A percentile compares a stretch with the other conserved stretches of the same genome.
These are phyloP conservation scores for Bisporella sp. DNA, from an alignment of 2,329 filamentous ascomycete species.

Conservation along the genomic window DNA sequence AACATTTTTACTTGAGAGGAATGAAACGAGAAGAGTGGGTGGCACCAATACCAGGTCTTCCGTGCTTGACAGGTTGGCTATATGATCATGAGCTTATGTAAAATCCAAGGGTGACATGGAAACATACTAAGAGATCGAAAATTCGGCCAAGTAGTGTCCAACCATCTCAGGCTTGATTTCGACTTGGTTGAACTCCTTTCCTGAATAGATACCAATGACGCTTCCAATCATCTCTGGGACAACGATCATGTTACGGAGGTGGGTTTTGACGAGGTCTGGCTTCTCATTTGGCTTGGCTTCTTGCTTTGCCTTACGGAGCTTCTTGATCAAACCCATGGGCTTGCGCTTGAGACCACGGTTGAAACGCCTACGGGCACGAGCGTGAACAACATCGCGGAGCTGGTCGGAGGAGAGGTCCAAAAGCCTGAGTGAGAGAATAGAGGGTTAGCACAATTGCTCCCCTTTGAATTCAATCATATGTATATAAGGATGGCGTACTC, in stretches of 20 bases:
- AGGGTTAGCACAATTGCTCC: conserved; percentile 28
- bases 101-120: not conserved
- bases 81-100: conserved; percentile 40
- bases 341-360: conserved; percentile 99
- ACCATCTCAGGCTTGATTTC: conserved; percentile 99
- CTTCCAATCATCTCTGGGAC: conserved; percentile 99
- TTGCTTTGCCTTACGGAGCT: conserved; percentile 99
- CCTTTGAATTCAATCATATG: conserved; percentile 26
- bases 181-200: conserved; percentile 99
- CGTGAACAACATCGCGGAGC: conserved; percentile 98
- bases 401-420: conserved; percentile 98
- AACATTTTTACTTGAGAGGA: conserved; percentile 81
- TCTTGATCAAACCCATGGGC: conserved; percentile 99
- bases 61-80: conserved; percentile 99
- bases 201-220: conserved; percentile 98
- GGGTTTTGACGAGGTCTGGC: conserved; percentile 98
- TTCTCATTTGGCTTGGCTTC: conserved; percentile 99
- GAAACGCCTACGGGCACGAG: conserved; percentile 96
- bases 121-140: conserved; percentile 99
- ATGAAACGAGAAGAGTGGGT: conserved; percentile 99
- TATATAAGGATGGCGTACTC: conserved; percentile 60
- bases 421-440: conserved; percentile 55
- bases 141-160: conserved; percentile 98
- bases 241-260: conserved; percentile 99
- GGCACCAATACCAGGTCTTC: conserved; percentile 99